Base-by-base conservation (phyloP, 345 rosid genomes). In the Gossypium arboreum region DNA sequence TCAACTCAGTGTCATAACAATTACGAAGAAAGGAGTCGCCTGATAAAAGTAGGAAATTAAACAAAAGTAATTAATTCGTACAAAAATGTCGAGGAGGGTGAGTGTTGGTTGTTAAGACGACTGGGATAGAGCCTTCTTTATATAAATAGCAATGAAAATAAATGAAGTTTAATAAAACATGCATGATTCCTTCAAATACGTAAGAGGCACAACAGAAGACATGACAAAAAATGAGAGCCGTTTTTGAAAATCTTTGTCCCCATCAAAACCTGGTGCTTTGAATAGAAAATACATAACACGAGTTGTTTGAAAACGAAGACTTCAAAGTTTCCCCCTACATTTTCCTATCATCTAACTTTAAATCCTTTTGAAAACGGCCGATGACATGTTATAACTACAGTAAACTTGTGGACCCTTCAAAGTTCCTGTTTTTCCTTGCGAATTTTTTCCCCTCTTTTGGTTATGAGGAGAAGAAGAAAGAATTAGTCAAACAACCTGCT, bases 251-350 rank as follows among this genome's bases (percentile, higher is more conserved):
- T 48, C 44, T 27, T 25, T 68, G 58, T 50, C 8, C 27, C 60
- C 61, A 70, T 52, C 9, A 27, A 17, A 29, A 34, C 6, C 12
- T 7, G 43, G 0, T 68, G 18, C 8, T 68, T 48, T 48, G 72
- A 68, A 68, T 9, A 68, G 56, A 68, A 24, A 68, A 64, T 24
- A 50, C 24, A 50, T 27, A 68, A 3, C 73, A 29, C 61, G 61
- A 52, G 27, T 70, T 54, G 27, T 29, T 52, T 70, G 61, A 52
- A 70, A 3, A 25, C 18, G 39, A 51, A 17, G 60, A 70, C 17
- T 51, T 69, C 16, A 17, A 50, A 25, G 22, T 15, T 69, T 2
- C 5, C 24, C 17, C 58, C 56, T 34, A 34, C n/a, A n/a, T 9
- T 41, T 9, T 41, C 43, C 18, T 4, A 15, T 68, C 41, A 20